These are phyloP conservation scores for Huntiella moniliformis DNA, from an alignment of 2,329 filamentous ascomycete genomes.

Conservation along the genomic window DNA sequence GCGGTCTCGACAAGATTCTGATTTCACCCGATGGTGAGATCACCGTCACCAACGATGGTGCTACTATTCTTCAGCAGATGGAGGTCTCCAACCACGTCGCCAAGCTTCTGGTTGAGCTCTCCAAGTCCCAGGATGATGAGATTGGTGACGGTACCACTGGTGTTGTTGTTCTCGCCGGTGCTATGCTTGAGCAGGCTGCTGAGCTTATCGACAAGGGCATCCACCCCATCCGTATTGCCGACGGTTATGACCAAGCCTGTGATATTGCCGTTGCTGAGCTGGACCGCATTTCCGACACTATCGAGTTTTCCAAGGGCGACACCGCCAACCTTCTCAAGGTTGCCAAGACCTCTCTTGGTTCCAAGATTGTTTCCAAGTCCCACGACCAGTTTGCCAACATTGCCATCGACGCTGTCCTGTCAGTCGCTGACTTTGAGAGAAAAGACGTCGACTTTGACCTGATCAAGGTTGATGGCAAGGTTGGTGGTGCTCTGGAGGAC, in stretches of 20 bases:
- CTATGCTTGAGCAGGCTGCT: slow-evolving; percentile 85
- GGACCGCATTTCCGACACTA: slow-evolving; percentile 79
- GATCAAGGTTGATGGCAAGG: slow-evolving; percentile 98
- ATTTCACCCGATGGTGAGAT: slow-evolving; percentile 98
- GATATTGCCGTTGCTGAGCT: slow-evolving; percentile 88
- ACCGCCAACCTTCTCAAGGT: slow-evolving; percentile 83
- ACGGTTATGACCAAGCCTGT: slow-evolving; percentile 94
- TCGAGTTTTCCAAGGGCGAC: slow-evolving; percentile 64
- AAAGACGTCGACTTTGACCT: slow-evolving; percentile 98
- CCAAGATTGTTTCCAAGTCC: slow-evolving; percentile 97
- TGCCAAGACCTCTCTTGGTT: slow-evolving; percentile 85
- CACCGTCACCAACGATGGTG: slow-evolving; percentile 96
- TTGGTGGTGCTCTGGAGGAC: slow-evolving; percentile 84
- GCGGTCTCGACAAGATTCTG: slow-evolving; percentile 95
- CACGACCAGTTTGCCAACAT: slow-evolving; percentile 97
- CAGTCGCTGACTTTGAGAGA: slow-evolving; percentile 84
- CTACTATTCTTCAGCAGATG: slow-evolving; percentile 95
- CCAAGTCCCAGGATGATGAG: slow-evolving; percentile 96
- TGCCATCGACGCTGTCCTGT: slow-evolving; percentile 89
- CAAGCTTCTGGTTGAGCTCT: slow-evolving; percentile 89
- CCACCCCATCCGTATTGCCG: slow-evolving; percentile 93
- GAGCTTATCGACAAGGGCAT: slow-evolving; percentile 99
- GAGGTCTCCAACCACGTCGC: slow-evolving; percentile 97
- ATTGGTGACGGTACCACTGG: slow-evolving; percentile 97
- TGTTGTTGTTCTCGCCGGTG: slow-evolving; percentile 87